Evolutionary conservation across 805 yeast genomes (phyloP), one percentile per base, ranked within the genome.

Genomic region (Yamadazyma endophytica): DNA sequence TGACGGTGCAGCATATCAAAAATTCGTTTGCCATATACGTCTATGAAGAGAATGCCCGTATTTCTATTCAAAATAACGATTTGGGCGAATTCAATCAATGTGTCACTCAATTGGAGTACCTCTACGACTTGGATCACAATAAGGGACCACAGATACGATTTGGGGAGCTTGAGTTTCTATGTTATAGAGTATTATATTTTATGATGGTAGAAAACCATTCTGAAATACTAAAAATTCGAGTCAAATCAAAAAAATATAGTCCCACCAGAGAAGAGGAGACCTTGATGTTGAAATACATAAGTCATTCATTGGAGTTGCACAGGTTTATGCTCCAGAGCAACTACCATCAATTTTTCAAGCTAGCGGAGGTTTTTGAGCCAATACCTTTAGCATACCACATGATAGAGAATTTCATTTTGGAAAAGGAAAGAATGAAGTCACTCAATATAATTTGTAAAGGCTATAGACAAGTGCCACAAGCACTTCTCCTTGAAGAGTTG

Each of bases 1-100:
- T 90, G 42, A 84, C 94, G 3, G 97, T 90, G 7, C 98, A 90
- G 58, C 83, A 83, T 49, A 79, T 90, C 26, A 80, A 80, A 46
- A 77, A 77, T 47, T 78, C 73, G 26, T 84, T 92, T 50, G 75
- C 96, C 0, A 74, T 87, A 5, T 50, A 61, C 33, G 95, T 87
- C 0, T 90, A 92, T 55, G 92, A 87, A 55, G 71, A 79, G 3
- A 95, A 90, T 56, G 92, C 92, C 4, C 74, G 88, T 29, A 64
- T 89, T n/a, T 95, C 97, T 0, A 70, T 90, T 22, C 82, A 79
- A 44, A 79, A 82, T 49, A 70, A 74, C 24, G 98, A 90, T 55
- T 59, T 90, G 40, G 97, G 97, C 7, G 97, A 92, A 55, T 88
- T 84, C 54, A 92, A 92, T 60, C 97, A 90, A 54, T 92, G 97